phyloP scores from a whole-genome alignment of 73 alveolate species.

The Paramecium tetraurelia region DNA sequence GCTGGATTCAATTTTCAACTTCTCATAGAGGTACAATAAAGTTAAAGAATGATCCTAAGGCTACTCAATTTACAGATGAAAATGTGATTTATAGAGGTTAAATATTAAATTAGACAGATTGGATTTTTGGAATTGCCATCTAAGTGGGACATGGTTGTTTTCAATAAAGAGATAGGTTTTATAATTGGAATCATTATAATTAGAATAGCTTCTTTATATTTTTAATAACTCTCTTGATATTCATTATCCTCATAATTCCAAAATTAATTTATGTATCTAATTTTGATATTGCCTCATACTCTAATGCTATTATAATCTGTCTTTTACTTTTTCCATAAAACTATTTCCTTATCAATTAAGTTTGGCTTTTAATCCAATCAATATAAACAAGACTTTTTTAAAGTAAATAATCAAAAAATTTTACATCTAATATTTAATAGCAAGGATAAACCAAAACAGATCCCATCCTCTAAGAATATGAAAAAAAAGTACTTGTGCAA shows the following conservation, averaged over 20 bases:
- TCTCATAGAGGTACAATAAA: background rate
- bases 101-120: background rate
- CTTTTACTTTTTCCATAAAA: background rate
- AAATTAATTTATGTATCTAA: background rate
- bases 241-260: background rate
- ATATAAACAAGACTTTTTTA: background rate
- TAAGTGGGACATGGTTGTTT: background rate
- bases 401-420: background rate
- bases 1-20: background rate
- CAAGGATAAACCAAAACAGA: background rate
- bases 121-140: slow-evolving; percentile 24
- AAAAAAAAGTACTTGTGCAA: background rate
- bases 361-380: background rate
- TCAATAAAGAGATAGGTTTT: background rate
- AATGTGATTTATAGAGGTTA: background rate
- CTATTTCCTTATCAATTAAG: background rate
- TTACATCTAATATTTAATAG: background rate
- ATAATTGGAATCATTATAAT: background rate
- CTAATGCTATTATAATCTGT: background rate
- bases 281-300: background rate
- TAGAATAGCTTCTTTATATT: background rate
- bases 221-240: background rate
- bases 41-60: slow-evolving; percentile 11
- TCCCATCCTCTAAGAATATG: background rate
- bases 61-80: background rate